Percentiles rank a stretch among this genome's conserved stretches.
Conservation (phyloP, 306 rosid species). For the Acacia acuminata region DNA sequence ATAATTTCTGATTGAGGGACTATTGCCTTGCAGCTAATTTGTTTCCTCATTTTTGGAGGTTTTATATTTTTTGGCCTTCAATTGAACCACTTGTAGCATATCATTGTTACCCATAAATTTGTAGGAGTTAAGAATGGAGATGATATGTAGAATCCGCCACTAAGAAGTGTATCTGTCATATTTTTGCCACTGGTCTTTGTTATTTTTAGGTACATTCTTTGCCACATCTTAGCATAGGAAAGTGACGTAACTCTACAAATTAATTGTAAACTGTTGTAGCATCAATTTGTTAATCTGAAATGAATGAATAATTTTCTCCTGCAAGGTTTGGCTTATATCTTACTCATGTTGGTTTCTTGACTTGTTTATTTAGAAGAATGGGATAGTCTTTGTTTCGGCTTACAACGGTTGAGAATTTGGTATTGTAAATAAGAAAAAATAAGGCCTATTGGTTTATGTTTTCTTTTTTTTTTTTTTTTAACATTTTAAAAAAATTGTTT, state of each 20-base stretch:
- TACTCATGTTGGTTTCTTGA: not conserved
- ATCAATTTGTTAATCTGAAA: not conserved
- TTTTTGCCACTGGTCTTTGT: conserved; percentile 25
- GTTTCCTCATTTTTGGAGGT: conserved; percentile 22
- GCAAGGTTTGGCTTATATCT: not conserved
- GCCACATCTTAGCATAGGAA: conserved; percentile 11
- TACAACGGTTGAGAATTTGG: not conserved
- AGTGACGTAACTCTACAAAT: not conserved
- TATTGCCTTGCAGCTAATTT: conserved; percentile 25
- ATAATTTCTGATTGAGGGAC: not conserved
- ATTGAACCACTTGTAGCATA: conserved; percentile 23
- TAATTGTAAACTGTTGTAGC: conserved; percentile 35
- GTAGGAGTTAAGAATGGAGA: conserved; percentile 24
- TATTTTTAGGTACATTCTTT: conserved; percentile 21
- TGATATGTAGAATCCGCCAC: conserved; percentile 35
- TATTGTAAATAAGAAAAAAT: not conserved
- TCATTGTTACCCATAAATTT: conserved; percentile 21
- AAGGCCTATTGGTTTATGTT: too few species aligned
- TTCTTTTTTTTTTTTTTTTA: too few species aligned
- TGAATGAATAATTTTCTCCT: not conserved
- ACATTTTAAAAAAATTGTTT: too few species aligned
- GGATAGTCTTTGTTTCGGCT: not conserved
- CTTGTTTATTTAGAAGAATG: not conserved
- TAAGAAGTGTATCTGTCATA: conserved; percentile 36
- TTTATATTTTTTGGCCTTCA: conserved; percentile 21